A percentile compares a stretch with the other conserved stretches of the same genome.
These are phyloP conservation scores for Colletotrichum aenigma DNA, from an alignment of 2,329 filamentous ascomycete species.

Conservation along the genomic window DNA sequence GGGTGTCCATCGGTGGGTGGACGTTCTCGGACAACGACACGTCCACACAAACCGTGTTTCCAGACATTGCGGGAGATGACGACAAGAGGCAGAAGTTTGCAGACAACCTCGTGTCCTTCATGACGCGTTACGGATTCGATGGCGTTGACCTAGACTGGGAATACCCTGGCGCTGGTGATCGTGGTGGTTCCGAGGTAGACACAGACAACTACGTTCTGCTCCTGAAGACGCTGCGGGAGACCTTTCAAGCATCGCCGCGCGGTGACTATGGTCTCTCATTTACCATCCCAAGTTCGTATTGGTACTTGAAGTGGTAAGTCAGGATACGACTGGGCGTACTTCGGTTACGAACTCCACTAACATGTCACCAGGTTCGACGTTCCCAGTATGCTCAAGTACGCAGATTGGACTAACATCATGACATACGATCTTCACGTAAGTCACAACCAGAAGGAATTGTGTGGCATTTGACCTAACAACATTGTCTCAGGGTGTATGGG, in stretches of 20 bases:
- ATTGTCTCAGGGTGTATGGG: conserved; percentile 17
- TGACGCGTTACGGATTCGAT: conserved; percentile 25
- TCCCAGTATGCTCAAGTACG: background rate
- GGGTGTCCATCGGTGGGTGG: conserved; percentile 36
- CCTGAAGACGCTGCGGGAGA: conserved; percentile 46
- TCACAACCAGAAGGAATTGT: background rate
- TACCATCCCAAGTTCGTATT: conserved; percentile 18
- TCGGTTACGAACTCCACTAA: background rate
- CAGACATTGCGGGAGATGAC: conserved; percentile 1
- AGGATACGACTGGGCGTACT: background rate
- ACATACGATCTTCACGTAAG: conserved; percentile 23
- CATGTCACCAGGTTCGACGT: conserved; percentile 21
- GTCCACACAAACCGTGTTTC: conserved; percentile 15
- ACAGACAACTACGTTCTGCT: conserved; percentile 19
- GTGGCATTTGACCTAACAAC: conserved; percentile 16
- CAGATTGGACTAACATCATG: conserved; percentile 40
- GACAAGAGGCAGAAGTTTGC: conserved; percentile 22
- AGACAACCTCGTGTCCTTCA: conserved; percentile 19
- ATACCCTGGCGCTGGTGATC: conserved; percentile 25
- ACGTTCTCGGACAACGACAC: conserved; percentile 29
- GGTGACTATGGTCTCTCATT: conserved; percentile 7
- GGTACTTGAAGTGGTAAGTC: conserved; percentile 22
- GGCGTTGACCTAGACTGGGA: conserved; percentile 25
- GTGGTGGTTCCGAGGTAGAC: conserved; percentile 22
- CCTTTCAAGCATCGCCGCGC: background rate